Base-by-base conservation (phyloP, 345 rosid genomes). In the Salix dunnii region DNA sequence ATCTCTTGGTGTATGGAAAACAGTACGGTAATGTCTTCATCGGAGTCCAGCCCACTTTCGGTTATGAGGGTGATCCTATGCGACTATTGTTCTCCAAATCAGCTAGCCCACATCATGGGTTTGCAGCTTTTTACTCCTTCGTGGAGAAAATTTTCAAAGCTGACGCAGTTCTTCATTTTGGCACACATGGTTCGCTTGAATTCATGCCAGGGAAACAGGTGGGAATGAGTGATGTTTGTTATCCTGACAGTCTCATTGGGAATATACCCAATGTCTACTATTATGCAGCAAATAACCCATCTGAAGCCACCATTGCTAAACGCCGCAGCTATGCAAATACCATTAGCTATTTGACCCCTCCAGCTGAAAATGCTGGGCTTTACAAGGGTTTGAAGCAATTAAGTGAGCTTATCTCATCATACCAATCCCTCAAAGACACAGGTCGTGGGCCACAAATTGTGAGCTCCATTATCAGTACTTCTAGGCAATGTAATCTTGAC, bases 121-220 rank as follows among this genome's bases (percentile, higher is more conserved):
- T 96, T 74, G 98, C 99, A 1, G 99, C 99, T 61, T 96, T 86
- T 77, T 96, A 96, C 87, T 92, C 99, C 61, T 96, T 87, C 21
- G 97, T 93, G 18, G 99, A 96, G 86, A 96, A 93, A 83, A 89
- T 96, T 73, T 96, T 96, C 88, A 82, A 92, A 82, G 99, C 98
- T 13, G 98, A 96, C 83, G 93, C 96, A 7, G 97, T 96, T 72
- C 99, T 96, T 66, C 99, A 96, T 53, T 96, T 96, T 43, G 99
- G 99, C n/a, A 96, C 99, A 6, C 99, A 96, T 61, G 99, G 99
- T 13, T 96, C 98, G 0, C 97, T 96, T 0, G 98, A 96, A 87
- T 96, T 96, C 82, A 96, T 96, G 99, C 99, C 99, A 0, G 99
- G 99, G 73, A 96, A 96, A 85, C 99, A 96, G 89, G 99, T 96